Evolutionary conservation across 2,329 filamentous ascomycete genomes (phyloP), one percentile per base, ranked within the genome.

Genomic region (Pyrenophora seminiperda): DNA sequence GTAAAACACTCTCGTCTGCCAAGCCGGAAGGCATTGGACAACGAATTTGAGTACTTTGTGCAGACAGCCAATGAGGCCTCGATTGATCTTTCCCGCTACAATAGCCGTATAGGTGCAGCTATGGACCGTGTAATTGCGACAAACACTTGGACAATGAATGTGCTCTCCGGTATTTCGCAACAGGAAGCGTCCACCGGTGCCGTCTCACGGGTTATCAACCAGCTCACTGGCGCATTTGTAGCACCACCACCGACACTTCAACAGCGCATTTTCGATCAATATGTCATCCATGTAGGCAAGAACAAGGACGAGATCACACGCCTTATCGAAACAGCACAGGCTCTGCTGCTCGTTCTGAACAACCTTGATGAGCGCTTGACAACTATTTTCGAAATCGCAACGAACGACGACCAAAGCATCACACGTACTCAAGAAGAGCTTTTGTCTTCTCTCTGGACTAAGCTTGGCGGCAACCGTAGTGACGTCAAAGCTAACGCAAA

Each of bases 11-110:
- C 87, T 59, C 80, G 83, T 17, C 76, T 94, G 0, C 83, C 84
- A 19, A 83, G 83, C 10, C 83, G 83, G 22, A 81, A 87, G 29
- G 87, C 91, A 71, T 81, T 95, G 10, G 83, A 89, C 4, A 79
- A 86, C 17, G 89, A 93, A 67, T 88, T 95, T 48, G 83, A 88
- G 54, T 83, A 83, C 41, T 95, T 92, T 72, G 83, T 94, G 58
- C 83, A 87, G 7, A 84, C 83, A 0, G 85, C 87, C 2, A 78
- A 83, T 3, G 78, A 81, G 38, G 85, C 87, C 1, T 83, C 87
- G 3, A 78, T 80, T 36, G 84, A 89, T 47, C 78, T 94, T 4
- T 85, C 87, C 53, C 82, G 80, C 50, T 94, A 92, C 79, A 92
- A 92, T 73, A 85, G 83, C 0, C 86, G 88, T 59, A 86, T 92